Evolutionary conservation across 257 asterid species (phyloP).

Genomic region (Solanum arcanum): DNA sequence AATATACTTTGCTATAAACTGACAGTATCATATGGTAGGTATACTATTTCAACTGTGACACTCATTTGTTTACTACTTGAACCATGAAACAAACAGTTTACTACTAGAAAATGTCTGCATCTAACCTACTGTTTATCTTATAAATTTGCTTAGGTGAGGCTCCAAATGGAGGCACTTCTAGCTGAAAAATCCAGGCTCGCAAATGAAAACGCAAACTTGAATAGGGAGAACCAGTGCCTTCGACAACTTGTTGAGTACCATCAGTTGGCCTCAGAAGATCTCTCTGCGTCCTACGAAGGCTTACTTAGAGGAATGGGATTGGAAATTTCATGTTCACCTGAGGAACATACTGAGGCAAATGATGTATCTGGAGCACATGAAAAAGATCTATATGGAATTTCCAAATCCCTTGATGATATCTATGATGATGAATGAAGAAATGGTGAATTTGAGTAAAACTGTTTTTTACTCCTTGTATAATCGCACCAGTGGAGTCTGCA

Average conservation of each 20-base stretch:
- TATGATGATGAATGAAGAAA: constrained; percentile 32
- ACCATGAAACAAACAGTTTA: background rate
- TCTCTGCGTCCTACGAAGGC: constrained; percentile 82
- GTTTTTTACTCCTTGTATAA: background rate
- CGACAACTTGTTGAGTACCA: constrained; percentile 88
- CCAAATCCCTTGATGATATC: constrained; percentile 47
- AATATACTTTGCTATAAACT: background rate
- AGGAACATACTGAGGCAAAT: constrained; percentile 12
- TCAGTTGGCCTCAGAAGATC: constrained; percentile 73
- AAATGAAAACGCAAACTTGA: constrained; percentile 72
- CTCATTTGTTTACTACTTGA: background rate
- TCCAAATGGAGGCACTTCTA: constrained; percentile 82
- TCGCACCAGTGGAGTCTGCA: background rate
- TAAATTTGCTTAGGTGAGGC: constrained; percentile 53
- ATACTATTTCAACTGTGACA: background rate
- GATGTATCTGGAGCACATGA: background rate
- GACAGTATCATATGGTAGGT: background rate
- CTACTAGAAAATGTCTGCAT: background rate
- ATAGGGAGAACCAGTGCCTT: constrained; percentile 76
- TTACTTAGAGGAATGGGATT: constrained; percentile 60
- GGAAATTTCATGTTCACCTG: constrained; percentile 23
- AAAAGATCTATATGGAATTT: constrained; percentile 22
- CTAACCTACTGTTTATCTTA: no score
- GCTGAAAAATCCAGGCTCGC: constrained; percentile 89
- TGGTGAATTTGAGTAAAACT: background rate